These are phyloP conservation scores for Xylaria hypoxylon DNA, from an alignment of 2,329 filamentous ascomycete species.

Conservation along the genomic window DNA sequence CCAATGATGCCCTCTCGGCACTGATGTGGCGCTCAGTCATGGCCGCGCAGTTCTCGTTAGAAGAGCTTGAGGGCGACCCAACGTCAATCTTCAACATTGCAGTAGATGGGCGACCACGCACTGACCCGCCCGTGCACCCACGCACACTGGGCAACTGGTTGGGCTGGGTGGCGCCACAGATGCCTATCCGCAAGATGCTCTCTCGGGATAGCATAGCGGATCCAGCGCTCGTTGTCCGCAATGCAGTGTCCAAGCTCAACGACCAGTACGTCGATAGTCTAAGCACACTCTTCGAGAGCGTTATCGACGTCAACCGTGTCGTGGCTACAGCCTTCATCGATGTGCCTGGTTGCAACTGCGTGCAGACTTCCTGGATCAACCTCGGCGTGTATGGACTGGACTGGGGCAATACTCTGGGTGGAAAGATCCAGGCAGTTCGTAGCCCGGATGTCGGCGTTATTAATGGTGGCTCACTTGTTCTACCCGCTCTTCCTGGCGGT, in stretches of 20 bases:
- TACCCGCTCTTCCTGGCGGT: conserved; percentile 50
- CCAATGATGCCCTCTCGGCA: conserved; percentile 53
- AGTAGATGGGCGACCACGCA: conserved; percentile 53
- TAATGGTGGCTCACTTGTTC: conserved; percentile 51
- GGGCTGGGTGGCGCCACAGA: conserved; percentile 50
- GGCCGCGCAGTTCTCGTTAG: conserved; percentile 47
- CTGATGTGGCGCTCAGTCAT: conserved; percentile 53
- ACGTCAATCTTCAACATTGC: conserved; percentile 54
- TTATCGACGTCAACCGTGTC: conserved; percentile 50
- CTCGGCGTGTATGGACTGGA: conserved; percentile 51
- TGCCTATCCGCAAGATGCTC: conserved; percentile 50
- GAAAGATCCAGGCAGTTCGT: conserved; percentile 49
- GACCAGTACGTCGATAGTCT: conserved; percentile 51
- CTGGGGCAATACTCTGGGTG: conserved; percentile 50
- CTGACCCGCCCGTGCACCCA: conserved; percentile 51
- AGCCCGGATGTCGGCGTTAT: conserved; percentile 50
- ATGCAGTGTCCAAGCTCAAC: conserved; percentile 49
- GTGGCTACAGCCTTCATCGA: conserved; percentile 53
- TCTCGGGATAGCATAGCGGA: conserved; percentile 48
- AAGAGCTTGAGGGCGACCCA: conserved; percentile 49
- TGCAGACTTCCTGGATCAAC: conserved; percentile 52
- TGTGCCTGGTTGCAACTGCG: conserved; percentile 51
- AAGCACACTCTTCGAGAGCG: conserved; percentile 47
- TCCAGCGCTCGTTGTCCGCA: conserved; percentile 52
- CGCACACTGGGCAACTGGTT: conserved; percentile 55